phyloP scores from a whole-genome alignment of 352 stramenopile species.

The Globisporangium nunn region DNA sequence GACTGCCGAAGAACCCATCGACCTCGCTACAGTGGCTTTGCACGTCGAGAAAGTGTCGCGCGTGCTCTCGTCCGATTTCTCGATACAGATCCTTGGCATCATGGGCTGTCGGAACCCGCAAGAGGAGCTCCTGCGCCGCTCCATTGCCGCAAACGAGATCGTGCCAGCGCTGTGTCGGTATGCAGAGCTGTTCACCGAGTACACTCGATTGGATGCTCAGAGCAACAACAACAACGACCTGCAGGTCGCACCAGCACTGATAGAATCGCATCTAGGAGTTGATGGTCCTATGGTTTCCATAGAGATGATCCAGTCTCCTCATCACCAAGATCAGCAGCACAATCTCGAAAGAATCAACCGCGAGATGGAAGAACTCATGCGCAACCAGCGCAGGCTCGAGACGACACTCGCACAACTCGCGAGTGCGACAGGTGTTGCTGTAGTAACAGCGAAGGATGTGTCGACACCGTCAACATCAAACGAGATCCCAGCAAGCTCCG shows the following conservation, averaged over 20 bases:
- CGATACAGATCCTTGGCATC: slow-evolving; percentile 48
- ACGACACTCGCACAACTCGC: slow-evolving; percentile 16
- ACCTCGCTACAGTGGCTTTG: slow-evolving; percentile 27
- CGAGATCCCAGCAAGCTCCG: not conserved
- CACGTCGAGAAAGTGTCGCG: slow-evolving; percentile 55
- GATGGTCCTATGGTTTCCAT: slow-evolving; percentile 9
- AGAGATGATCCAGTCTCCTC: not conserved
- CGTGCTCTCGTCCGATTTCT: slow-evolving; percentile 57
- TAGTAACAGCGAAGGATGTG: not conserved
- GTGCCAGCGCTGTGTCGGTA: slow-evolving; percentile 35
- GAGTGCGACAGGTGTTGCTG: slow-evolving; percentile 1
- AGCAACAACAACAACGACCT: slow-evolving; percentile 13
- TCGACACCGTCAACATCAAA: not conserved
- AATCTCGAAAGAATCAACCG: slow-evolving; percentile 30
- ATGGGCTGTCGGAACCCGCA: slow-evolving; percentile 29
- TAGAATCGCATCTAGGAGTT: slow-evolving; percentile 6
- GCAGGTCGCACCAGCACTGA: not conserved
- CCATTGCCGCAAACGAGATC: slow-evolving; percentile 26
- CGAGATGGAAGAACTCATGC: slow-evolving; percentile 34
- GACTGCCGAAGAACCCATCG: slow-evolving; percentile 48
- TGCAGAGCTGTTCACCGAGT: slow-evolving; percentile 51
- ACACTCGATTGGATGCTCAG: slow-evolving; percentile 21
- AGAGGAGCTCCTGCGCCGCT: slow-evolving; percentile 21
- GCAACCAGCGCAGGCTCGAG: slow-evolving; percentile 37
- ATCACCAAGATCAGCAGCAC: slow-evolving; percentile 21